Evolutionary conservation across 1,284 basidiomycete genomes (phyloP).

Genomic region (Irpex lacteus): DNA sequence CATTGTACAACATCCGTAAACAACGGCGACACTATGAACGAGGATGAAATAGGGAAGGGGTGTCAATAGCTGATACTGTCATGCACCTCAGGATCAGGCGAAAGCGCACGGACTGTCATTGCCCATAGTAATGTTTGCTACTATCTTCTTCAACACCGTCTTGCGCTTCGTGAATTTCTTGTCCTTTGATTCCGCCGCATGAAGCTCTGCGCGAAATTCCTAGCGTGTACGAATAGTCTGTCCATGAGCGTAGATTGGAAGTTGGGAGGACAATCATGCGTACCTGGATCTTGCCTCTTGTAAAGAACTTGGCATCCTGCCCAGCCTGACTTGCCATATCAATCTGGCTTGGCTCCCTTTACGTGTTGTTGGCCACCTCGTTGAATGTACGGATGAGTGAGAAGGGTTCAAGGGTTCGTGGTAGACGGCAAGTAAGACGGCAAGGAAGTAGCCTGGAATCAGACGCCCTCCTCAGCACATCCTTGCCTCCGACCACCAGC

Average conservation of each 20-base stretch:
- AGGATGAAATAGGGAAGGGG: conserved; percentile 8
- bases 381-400: not conserved
- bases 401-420: not conserved
- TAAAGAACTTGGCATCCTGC: conserved; percentile 88
- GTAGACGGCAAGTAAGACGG: not conserved
- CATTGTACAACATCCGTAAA: conserved; percentile 90
- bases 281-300: conserved; percentile 91
- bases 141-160: conserved; percentile 92
- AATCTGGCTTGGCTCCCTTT: conserved; percentile 5
- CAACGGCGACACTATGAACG: conserved; percentile 80
- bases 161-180: conserved; percentile 92
- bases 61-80: conserved; percentile 1
- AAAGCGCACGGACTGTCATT: conserved; percentile 77
- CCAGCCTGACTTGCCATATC: conserved; percentile 58
- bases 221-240: conserved; percentile 26
- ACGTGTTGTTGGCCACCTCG: not conserved
- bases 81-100: conserved; percentile 8
- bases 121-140: conserved; percentile 95
- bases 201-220: conserved; percentile 87
- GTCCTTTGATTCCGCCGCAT: conserved; percentile 88
- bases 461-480: not conserved
- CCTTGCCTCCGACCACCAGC: conserved; percentile 12
- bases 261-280: conserved; percentile 14
- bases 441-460: not conserved
- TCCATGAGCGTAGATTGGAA: not conserved